phyloP scores from a whole-genome alignment of 257 asterid genomes.

The Primulina huaijiensis region DNA sequence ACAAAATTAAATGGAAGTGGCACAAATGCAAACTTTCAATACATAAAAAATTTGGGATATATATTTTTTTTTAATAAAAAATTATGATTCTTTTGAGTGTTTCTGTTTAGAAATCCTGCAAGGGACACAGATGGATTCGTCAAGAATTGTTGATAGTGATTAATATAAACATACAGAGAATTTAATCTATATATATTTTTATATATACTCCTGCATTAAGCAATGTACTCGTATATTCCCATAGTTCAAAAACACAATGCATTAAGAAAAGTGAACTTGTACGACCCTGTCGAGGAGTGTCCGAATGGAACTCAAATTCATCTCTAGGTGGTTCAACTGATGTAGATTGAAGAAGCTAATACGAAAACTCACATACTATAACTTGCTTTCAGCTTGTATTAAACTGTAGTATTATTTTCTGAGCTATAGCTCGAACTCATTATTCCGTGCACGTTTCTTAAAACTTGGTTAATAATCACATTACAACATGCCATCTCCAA shows the following conservation, averaged over 20 bases:
- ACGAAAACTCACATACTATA: no score
- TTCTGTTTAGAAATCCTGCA: not conserved
- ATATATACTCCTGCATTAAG: not conserved
- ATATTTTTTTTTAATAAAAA: no score
- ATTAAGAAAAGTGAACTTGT: not conserved
- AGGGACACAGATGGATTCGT: not conserved
- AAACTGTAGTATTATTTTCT: no score
- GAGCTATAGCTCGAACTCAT: not conserved
- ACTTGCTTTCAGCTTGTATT: not conserved
- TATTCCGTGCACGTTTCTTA: not conserved
- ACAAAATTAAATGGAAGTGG: constrained; percentile 17
- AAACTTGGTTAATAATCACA: not conserved
- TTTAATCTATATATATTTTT: no score
- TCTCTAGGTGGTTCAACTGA: not conserved
- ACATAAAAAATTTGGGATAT: not conserved
- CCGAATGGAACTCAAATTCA: not conserved
- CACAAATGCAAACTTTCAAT: not conserved
- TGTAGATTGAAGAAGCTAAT: no score
- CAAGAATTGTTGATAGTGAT: not conserved
- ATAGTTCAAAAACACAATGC: no score
- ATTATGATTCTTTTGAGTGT: constrained; percentile 16
- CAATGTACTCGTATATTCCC: not conserved
- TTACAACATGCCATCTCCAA: not conserved
- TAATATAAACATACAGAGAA: no score
- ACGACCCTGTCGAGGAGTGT: no score